Conservation (phyloP, 1,284 basidiomycete genomes). For the Apiotrichum porosum region DNA sequence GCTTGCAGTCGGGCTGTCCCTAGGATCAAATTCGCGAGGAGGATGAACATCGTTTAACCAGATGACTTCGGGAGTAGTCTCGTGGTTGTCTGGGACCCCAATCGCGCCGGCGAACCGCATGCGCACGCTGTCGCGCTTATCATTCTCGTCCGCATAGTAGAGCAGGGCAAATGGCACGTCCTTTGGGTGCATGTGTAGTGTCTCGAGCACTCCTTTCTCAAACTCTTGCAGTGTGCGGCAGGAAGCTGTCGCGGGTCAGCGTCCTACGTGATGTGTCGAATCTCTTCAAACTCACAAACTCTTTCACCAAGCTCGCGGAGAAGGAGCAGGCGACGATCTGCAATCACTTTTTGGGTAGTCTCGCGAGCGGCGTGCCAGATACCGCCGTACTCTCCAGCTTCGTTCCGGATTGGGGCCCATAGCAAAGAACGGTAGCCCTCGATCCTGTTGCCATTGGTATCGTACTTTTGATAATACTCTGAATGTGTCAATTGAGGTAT, state of each 20-base stretch:
- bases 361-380: conserved; percentile 42
- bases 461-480: background rate
- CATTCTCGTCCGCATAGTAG: conserved; percentile 29
- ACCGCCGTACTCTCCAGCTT: conserved; percentile 35
- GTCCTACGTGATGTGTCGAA: background rate
- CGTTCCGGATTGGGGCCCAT: conserved; percentile 40
- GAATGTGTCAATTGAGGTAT: no score
- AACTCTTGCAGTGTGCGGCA: conserved; percentile 37
- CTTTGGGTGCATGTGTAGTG: conserved; percentile 26
- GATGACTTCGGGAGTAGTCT: conserved; percentile 20
- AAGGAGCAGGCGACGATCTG: conserved; percentile 25
- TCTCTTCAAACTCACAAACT: conserved; percentile 25
- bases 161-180: conserved; percentile 43
- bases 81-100: conserved; percentile 37
- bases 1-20: background rate
- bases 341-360: conserved; percentile 33
- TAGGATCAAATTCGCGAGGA: background rate
- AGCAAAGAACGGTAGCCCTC: conserved; percentile 34
- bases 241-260: conserved; percentile 19
- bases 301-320: conserved; percentile 39
- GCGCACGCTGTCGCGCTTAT: background rate
- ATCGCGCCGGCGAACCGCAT: conserved; percentile 23
- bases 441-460: conserved; percentile 1
- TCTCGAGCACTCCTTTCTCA: conserved; percentile 35
- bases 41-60: no score